Evolutionary conservation across 129 eudicot species (phyloP).

Genomic region (Ambrosia artemisiifolia): DNA sequence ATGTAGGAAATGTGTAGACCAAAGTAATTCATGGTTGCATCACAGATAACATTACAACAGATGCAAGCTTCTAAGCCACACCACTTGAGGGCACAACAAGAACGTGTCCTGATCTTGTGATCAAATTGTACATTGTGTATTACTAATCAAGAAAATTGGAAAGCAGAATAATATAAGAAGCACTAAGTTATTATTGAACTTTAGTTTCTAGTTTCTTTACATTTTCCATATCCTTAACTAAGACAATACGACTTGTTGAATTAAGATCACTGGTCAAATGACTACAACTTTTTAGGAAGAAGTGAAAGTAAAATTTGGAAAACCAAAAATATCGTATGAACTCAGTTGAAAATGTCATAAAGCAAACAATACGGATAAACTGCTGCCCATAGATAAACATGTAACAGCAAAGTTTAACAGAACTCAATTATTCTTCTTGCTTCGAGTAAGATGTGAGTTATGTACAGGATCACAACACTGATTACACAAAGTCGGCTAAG

Average conservation of each 20-base stretch:
- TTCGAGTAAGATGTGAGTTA: too few species aligned
- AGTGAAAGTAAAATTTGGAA: too few species aligned
- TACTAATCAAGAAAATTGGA: not conserved
- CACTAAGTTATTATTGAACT: not conserved
- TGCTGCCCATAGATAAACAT: too few species aligned
- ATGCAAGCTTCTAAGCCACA: not conserved
- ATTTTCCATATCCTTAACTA: not conserved
- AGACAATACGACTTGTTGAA: not conserved
- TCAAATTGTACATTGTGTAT: not conserved
- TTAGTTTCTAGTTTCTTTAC: not conserved
- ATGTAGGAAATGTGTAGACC: not conserved
- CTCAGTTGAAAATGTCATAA: too few species aligned
- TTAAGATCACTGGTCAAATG: slow-evolving; percentile 5
- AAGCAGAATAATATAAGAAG: not conserved
- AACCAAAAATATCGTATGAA: too few species aligned
- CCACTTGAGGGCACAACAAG: not conserved
- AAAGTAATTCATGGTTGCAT: not conserved
- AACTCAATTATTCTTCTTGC: too few species aligned
- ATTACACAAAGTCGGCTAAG: too few species aligned
- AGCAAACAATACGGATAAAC: too few species aligned
- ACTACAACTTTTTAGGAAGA: slow-evolving; percentile 13
- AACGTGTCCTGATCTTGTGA: not conserved
- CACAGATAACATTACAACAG: not conserved
- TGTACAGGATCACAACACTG: too few species aligned
- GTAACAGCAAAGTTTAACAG: too few species aligned